Evolutionary conservation across 2,329 filamentous ascomycete genomes (phyloP).

Genomic region (Fusarium austroafricanum): DNA sequence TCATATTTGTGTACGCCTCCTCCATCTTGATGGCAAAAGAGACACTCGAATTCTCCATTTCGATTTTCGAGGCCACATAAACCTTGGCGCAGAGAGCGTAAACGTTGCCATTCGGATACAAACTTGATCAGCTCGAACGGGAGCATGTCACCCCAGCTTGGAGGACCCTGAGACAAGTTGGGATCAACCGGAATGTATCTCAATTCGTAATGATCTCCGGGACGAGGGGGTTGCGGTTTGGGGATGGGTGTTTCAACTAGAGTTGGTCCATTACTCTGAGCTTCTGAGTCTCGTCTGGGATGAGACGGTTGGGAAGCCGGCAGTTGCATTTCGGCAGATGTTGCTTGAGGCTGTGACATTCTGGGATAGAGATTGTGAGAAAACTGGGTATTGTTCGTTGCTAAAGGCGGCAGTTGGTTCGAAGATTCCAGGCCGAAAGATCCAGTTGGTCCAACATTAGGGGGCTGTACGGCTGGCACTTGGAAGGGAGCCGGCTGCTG

Average conservation of each 20-base stretch:
- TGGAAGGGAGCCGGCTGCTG: too few relatives aligned
- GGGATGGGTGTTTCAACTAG: not conserved
- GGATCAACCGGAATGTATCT: not conserved
- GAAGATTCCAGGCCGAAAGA: not conserved
- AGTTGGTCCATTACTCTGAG: not conserved
- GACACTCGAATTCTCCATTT: not conserved
- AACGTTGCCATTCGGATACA: not conserved
- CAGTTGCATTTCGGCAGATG: not conserved
- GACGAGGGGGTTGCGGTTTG: not conserved
- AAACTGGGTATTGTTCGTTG: not conserved
- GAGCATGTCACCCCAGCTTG: not conserved
- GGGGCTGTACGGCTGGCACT: not conserved
- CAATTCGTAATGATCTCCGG: not conserved
- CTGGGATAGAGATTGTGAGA: not conserved
- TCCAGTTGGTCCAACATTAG: not conserved
- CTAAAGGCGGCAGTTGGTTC: not conserved
- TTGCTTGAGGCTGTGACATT: not conserved
- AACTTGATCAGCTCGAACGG: not conserved
- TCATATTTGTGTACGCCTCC: not conserved
- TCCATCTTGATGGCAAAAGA: not conserved
- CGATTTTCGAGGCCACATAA: not conserved
- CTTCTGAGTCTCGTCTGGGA: not conserved
- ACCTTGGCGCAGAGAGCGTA: slow-evolving; percentile 1
- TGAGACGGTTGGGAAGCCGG: not conserved
- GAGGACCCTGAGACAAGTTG: not conserved